phyloP scores from a whole-genome alignment of 2,329 filamentous ascomycete species.

The Rhexocercosporidium sp. region DNA sequence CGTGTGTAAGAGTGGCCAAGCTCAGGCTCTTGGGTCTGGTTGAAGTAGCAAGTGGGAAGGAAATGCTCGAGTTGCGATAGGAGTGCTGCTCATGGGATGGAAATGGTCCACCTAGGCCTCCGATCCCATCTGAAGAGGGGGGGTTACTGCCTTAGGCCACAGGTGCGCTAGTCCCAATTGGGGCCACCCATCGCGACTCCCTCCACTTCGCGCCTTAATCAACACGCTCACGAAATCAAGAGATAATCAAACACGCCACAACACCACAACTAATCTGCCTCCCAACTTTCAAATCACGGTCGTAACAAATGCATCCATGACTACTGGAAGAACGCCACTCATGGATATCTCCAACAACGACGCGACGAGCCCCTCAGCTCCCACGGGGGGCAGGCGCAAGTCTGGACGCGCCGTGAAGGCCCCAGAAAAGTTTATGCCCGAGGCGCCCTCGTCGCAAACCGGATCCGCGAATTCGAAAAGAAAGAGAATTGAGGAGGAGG shows the following conservation, averaged over 20 bases:
- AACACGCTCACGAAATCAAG: constrained; percentile 16
- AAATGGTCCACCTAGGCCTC: too few species aligned
- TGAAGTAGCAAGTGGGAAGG: too few species aligned
- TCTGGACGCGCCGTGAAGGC: constrained; percentile 70
- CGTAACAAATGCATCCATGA: constrained; percentile 45
- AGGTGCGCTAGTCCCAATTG: constrained; percentile 2
- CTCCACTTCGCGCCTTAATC: constrained; percentile 21
- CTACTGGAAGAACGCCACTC: constrained; percentile 50
- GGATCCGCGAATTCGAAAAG: constrained; percentile 56
- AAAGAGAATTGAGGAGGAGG: constrained; percentile 55
- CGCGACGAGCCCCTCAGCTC: constrained; percentile 57
- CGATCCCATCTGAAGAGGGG: too few species aligned
- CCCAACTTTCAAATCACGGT: constrained; percentile 15
- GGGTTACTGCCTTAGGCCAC: background rate
- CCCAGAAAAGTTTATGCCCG: constrained; percentile 64
- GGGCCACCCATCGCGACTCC: constrained; percentile 20
- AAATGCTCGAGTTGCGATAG: background rate
- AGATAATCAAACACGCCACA: constrained; percentile 26
- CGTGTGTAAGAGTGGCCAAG: too few species aligned
- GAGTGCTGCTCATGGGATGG: too few species aligned
- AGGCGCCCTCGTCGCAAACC: constrained; percentile 46
- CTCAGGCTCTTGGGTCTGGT: too few species aligned
- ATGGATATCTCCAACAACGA: constrained; percentile 59
- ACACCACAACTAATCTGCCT: constrained; percentile 1
- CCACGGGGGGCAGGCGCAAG: constrained; percentile 60